A percentile compares a stretch with the other conserved stretches of the same genome.
Conservation (phyloP, 768 basidiomycete species). For the Xerocomellus chrysenteron region DNA sequence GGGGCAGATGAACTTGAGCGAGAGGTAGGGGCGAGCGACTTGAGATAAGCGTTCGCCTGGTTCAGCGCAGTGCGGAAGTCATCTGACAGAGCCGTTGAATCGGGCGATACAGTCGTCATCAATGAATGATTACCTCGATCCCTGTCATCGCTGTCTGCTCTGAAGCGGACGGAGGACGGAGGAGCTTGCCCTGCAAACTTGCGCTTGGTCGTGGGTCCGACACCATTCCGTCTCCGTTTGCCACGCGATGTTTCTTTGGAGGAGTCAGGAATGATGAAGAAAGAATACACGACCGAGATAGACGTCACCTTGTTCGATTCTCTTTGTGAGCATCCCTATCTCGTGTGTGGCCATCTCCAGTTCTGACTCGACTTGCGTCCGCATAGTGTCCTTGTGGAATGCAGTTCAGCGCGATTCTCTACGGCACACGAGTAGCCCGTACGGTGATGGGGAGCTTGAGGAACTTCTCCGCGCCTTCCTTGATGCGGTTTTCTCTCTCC, state of each 20-base stretch:
- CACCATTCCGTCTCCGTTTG: slow-evolving; percentile 31
- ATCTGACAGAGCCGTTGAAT: slow-evolving; percentile 40
- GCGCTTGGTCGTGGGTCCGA: slow-evolving; percentile 28
- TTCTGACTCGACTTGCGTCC: slow-evolving; percentile 72
- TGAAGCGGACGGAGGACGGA: slow-evolving; percentile 25
- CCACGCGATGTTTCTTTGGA: slow-evolving; percentile 30
- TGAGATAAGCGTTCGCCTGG: slow-evolving; percentile 59
- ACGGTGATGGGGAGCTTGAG: slow-evolving; percentile 65
- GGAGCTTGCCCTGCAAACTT: slow-evolving; percentile 36
- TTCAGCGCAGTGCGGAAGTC: slow-evolving; percentile 73
- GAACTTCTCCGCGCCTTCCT: slow-evolving; percentile 90
- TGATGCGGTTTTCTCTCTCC: slow-evolving; percentile 76
- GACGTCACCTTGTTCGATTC: slow-evolving; percentile 45
- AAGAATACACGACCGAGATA: not conserved
- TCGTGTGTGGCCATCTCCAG: slow-evolving; percentile 71
- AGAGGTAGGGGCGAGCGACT: slow-evolving; percentile 49
- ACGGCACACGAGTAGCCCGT: slow-evolving; percentile 9
- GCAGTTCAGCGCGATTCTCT: slow-evolving; percentile 8
- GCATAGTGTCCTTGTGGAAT: slow-evolving; percentile 53
- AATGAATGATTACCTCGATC: slow-evolving; percentile 30
- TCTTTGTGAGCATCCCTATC: slow-evolving; percentile 61
- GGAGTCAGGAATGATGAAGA: not conserved
- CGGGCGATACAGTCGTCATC: not conserved
- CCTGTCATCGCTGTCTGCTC: slow-evolving; percentile 36
- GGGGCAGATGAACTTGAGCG: slow-evolving; percentile 36